Evolutionary conservation across 805 yeast genomes (phyloP), one percentile per base, ranked within the genome.

Genomic region (Yarrowia phangngaensis): DNA sequence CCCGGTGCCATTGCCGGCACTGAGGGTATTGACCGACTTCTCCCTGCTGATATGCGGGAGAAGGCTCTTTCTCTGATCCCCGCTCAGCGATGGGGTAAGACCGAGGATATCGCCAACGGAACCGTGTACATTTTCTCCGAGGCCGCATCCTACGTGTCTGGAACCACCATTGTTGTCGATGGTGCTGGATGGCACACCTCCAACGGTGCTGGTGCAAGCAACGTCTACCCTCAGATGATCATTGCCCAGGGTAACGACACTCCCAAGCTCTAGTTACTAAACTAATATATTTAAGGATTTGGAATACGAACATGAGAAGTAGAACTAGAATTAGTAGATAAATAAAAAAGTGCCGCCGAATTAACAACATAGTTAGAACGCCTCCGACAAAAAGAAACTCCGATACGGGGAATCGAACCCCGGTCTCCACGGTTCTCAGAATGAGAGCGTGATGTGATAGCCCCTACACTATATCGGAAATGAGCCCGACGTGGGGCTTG

Each of bases 1-100:
- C 97, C 97, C 0, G 97, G 97, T 13, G 80, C 86, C 7, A 89
- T 89, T 58, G 85, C 66, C 4, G 84, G 79, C 16, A 90, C 97
- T 5, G 97, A 89, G 65, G 97, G 97, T 5, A 71, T 81, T 66
- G 72, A 76, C 31, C 73, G 94, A 54, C 72, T 90, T 52, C 64
- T 64, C 30, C 74, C 69, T 52, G 61, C 59, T 4, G 72, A 59
- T 6, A 60, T 74, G 15, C 65, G 71, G 16, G 67, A 70, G 15
- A 65, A 70, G 4, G 60, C 78, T 23, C 60, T 64, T 2, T 61
- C 68, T 48, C 72, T 68, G 53, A 74, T 85, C 24, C 90, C 90
- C 1, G 52, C 70, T 30, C 69, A 63, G 53, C 54, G 67, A 28
- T 51, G 58, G 53, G 96, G 96, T 2, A 63, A 74, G 5, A 76